Percentiles rank a stretch among this genome's conserved stretches.
These are phyloP conservation scores for Rhodosorus marinus DNA, from an alignment of 23 red algal species.

Conservation along the genomic window DNA sequence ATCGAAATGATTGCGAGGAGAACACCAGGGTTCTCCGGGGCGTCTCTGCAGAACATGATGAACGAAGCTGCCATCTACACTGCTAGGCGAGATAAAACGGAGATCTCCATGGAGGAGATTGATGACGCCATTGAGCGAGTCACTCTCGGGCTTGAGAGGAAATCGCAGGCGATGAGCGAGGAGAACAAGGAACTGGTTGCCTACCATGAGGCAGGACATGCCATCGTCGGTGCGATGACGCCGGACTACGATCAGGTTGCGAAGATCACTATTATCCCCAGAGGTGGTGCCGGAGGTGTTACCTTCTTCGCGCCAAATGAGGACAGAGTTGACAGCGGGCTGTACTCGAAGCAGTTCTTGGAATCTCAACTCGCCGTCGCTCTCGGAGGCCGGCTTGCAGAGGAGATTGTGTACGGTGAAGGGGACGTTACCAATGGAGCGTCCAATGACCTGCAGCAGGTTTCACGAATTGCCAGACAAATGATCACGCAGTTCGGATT, in stretches of 20 bases:
- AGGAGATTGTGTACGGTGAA: constrained; percentile 87
- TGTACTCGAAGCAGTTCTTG: constrained; percentile 84
- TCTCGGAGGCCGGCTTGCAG: constrained; percentile 84
- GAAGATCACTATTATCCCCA: constrained; percentile 93
- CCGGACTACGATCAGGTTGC: constrained; percentile 91
- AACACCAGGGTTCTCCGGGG: constrained; percentile 90
- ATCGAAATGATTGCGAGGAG: constrained; percentile 78
- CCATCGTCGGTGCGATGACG: constrained; percentile 79
- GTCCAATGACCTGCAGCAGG: constrained; percentile 84
- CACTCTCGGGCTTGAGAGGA: constrained; percentile 88
- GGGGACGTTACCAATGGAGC: constrained; percentile 85
- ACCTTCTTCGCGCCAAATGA: constrained; percentile 98
- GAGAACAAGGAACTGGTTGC: constrained; percentile 83
- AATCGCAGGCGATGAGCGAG: constrained; percentile 62
- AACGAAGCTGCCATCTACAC: constrained; percentile 98
- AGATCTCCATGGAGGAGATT: constrained; percentile 87
- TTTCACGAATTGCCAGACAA: constrained; percentile 64
- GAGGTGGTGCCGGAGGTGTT: constrained; percentile 85
- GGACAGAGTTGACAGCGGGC: constrained; percentile 65
- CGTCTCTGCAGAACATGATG: constrained; percentile 75
- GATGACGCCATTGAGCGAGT: constrained; percentile 83
- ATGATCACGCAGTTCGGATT: constrained; percentile 93
- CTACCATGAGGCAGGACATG: constrained; percentile 96
- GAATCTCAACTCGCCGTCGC: constrained; percentile 89
- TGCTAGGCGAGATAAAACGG: constrained; percentile 57